Conservation (phyloP, 805 yeast genomes). For the Metschnikowia corniflorae region DNA sequence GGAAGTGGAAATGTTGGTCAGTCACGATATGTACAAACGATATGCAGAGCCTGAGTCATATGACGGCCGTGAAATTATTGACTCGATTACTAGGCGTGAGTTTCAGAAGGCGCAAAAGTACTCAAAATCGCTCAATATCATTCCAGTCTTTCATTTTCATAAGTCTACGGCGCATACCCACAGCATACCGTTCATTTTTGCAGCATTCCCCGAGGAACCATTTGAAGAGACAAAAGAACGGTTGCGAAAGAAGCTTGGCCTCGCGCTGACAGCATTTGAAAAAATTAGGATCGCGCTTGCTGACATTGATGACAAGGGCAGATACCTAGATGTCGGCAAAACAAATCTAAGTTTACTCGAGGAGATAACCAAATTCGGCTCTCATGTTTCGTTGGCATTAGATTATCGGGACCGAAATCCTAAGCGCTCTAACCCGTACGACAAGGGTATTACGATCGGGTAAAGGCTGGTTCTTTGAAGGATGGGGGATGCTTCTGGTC, state of each 20-base stretch:
- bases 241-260: constrained; percentile 65
- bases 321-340: constrained; percentile 46
- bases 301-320: constrained; percentile 37
- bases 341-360: constrained; percentile 56
- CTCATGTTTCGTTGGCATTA: constrained; percentile 60
- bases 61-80: constrained; percentile 23
- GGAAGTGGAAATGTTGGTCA: constrained; percentile 37
- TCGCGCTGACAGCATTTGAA: constrained; percentile 76
- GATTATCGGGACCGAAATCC: constrained; percentile 84
- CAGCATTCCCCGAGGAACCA: constrained; percentile 63
- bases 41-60: constrained; percentile 17
- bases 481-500: too few species aligned
- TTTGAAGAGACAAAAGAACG: constrained; percentile 62
- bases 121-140: constrained; percentile 38
- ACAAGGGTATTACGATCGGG: constrained; percentile 43
- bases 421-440: constrained; percentile 33
- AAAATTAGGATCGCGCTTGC: constrained; percentile 66
- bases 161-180: constrained; percentile 65
- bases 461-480: constrained; percentile 9
- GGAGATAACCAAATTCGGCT: constrained; percentile 37
- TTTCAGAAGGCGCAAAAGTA: constrained; percentile 18
- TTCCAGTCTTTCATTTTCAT: constrained; percentile 74
- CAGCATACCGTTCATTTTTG: constrained; percentile 82
- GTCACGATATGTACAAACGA: constrained; percentile 33
- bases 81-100: constrained; percentile 21